phyloP scores from a whole-genome alignment of 345 rosid species.

The Dovyalis caffra region DNA sequence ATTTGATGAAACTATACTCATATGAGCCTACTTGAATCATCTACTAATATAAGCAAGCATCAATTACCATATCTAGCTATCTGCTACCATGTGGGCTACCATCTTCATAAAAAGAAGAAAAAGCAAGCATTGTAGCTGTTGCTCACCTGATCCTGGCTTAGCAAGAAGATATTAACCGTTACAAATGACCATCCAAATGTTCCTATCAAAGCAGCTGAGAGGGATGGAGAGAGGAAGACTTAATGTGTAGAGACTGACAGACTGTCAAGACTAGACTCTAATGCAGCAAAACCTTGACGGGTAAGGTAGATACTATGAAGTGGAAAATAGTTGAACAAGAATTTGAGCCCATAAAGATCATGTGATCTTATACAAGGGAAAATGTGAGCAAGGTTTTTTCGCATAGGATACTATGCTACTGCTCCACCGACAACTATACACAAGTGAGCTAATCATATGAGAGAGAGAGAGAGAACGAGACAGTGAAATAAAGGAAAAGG shows the following conservation, averaged over 20 bases:
- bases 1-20: background rate
- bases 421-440: constrained; percentile 19
- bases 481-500: no score
- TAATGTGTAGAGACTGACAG: background rate
- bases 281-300: constrained; percentile 4
- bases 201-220: background rate
- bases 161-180: background rate
- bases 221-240: background rate
- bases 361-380: background rate
- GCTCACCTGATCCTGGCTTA: constrained; percentile 4
- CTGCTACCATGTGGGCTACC: background rate
- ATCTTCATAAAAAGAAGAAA: background rate
- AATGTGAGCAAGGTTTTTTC: background rate
- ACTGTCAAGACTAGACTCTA: background rate
- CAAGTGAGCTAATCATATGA: background rate
- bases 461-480: background rate
- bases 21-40: background rate
- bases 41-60: background rate
- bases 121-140: background rate
- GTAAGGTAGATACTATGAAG: background rate
- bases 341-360: background rate
- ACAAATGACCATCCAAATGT: background rate
- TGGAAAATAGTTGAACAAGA: background rate
- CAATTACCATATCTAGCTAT: background rate
- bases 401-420: constrained; percentile 24